phyloP scores from a whole-genome alignment of 305 asterid species.

The Petunia hybrid region DNA sequence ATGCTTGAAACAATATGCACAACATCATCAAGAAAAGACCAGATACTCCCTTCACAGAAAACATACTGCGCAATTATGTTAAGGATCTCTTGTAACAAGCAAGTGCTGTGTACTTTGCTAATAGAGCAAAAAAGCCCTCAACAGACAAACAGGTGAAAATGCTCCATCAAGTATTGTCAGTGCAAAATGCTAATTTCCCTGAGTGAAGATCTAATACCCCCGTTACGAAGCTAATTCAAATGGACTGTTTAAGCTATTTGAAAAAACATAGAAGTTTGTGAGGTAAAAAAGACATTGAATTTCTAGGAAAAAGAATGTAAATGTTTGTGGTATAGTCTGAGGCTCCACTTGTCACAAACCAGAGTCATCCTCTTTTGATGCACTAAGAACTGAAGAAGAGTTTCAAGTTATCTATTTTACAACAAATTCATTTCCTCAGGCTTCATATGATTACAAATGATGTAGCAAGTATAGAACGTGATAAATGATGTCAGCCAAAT shows the following conservation, averaged over 20 bases:
- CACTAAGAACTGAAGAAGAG: neutral
- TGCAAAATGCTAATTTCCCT: neutral
- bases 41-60: neutral
- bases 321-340: neutral
- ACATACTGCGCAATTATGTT: neutral
- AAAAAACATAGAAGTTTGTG: neutral
- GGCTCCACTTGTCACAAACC: neutral
- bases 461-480: neutral
- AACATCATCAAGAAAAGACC: neutral
- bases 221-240: neutral
- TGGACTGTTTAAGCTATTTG: neutral
- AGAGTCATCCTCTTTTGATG: neutral
- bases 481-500: neutral
- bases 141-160: constrained; percentile 16
- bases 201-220: neutral
- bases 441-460: neutral
- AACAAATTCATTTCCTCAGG: neutral
- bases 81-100: neutral
- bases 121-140: neutral
- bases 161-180: neutral
- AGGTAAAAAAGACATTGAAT: neutral
- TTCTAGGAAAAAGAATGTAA: neutral
- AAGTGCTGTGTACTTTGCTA: neutral
- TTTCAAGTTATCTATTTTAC: neutral
- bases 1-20: neutral